phyloP scores from a whole-genome alignment of 352 stramenopile species.

The Pythium vanterpoolii region DNA sequence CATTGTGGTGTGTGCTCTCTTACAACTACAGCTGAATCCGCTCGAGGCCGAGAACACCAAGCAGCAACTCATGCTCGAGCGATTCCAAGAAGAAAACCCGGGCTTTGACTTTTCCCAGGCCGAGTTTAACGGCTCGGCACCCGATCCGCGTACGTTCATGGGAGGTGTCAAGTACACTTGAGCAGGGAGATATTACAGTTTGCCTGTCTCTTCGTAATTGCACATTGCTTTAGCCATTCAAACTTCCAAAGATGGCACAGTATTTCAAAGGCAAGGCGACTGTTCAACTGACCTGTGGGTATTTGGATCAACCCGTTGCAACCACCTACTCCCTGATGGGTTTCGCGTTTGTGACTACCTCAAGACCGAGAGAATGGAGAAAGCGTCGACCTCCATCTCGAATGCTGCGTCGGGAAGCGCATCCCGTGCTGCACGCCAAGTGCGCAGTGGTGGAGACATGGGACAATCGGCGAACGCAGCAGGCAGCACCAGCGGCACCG shows the following conservation, averaged over 20 bases:
- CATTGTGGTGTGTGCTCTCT: not conserved
- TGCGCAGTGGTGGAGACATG: conserved; percentile 36
- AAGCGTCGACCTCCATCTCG: conserved; percentile 1
- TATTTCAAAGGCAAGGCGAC: not conserved
- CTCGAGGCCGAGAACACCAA: conserved; percentile 91
- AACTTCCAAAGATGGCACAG: conserved; percentile 1
- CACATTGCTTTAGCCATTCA: not conserved
- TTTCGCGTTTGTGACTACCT: not conserved
- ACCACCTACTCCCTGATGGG: not conserved
- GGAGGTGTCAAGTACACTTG: conserved; percentile 90
- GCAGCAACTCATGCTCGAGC: conserved; percentile 96
- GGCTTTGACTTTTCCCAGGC: conserved; percentile 98
- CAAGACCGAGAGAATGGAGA: conserved; percentile 23
- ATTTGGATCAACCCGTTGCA: not conserved
- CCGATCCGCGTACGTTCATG: conserved; percentile 97
- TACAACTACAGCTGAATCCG: conserved; percentile 73
- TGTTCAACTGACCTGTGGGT: not conserved
- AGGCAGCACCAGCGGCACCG: conserved; percentile 17
- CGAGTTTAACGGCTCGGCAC: conserved; percentile 95
- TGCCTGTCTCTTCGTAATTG: not conserved
- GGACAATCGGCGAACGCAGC: conserved; percentile 5
- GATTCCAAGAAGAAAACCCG: conserved; percentile 98
- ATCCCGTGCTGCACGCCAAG: conserved; percentile 30
- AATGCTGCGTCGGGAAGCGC: conserved; percentile 27
- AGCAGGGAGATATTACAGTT: not conserved